Evolutionary conservation across 441 rosid species (phyloP), one percentile per base, ranked within the genome.

Genomic region (Corymbia calophylla): DNA sequence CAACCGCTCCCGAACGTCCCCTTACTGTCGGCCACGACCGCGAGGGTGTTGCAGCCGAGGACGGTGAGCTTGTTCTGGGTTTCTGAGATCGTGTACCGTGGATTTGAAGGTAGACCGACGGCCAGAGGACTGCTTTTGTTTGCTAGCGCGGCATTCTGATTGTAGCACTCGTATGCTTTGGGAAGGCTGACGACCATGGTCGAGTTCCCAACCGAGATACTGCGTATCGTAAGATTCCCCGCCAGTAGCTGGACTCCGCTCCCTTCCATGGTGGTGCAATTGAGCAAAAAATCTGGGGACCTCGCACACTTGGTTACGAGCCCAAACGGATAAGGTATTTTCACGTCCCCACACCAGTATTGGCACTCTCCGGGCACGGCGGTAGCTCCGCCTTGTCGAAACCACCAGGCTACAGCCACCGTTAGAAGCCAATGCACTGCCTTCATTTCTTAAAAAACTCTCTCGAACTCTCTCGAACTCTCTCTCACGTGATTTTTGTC

Each of bases 211-310:
- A n/a, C 0, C 32, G 68, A 62, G 32, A 62, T 62, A 13, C 3
- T 3, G 18, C 18, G 68, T 3, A 62, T 1, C 17, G 2, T 5
- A 12, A 62, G 0, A 29, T 13, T 62, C 32, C 68, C 5, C 32
- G 3, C 0, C 68, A 6, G n/a, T 0, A 62, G 31, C 13, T 1
- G 68, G 12, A 27, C 0, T 12, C 32, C 68, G 4, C 8, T 62
- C 68, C 32, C 68, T 12, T 1, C 32, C 17, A 2, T 13, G 68
- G 13, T 29, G 68, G 68, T 62, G 68, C 68, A 62, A 13, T 1
- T 13, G 68, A 62, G 68, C 68, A 62, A 29, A 27, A 60, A 62
- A 1, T 62, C 68, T 0, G 0, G 0, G 68, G 68, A 62, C 68
- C 68, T 62, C 68, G 0, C 9, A 62, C 68, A 62, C 0, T 29